phyloP scores from a whole-genome alignment of 176 grass and related monocot genomes.

The Eremochloa ophiuroides region DNA sequence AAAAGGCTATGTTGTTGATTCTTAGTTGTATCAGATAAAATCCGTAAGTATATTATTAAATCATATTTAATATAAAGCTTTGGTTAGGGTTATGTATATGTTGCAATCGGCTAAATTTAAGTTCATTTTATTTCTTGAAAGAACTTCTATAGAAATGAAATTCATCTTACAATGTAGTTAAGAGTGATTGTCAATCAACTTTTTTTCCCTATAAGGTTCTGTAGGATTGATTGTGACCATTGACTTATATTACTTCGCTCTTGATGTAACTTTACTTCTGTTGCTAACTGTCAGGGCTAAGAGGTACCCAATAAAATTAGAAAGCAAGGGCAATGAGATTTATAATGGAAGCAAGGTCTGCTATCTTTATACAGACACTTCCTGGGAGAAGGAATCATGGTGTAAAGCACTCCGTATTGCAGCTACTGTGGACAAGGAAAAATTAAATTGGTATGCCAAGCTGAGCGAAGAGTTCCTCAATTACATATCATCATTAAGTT shows the following conservation, averaged over 20 bases:
- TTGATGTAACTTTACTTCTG: conserved; percentile 27
- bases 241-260: neutral
- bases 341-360: conserved; percentile 81
- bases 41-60: neutral
- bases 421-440: conserved; percentile 49
- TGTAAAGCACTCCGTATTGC: conserved; percentile 92
- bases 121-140: conserved; percentile 7
- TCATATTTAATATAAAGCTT: neutral
- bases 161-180: conserved; percentile 7
- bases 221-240: neutral
- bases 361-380: conserved; percentile 82
- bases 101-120: neutral
- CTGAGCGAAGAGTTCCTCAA: conserved; percentile 64
- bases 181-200: neutral
- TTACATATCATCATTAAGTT: conserved; percentile 71
- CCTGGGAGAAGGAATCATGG: conserved; percentile 99
- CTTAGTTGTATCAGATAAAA: neutral
- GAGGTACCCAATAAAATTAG: conserved; percentile 90
- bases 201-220: conserved; percentile 11
- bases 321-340: conserved; percentile 57
- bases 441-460: conserved; percentile 52
- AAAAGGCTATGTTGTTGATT: too few relatives aligned
- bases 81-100: conserved; percentile 17
- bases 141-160: neutral
- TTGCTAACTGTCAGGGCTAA: conserved; percentile 63